These are phyloP conservation scores for Haplosporangium sp. DNA, from an alignment of 371 early-diverging fungal genomes.

Conservation along the genomic window DNA sequence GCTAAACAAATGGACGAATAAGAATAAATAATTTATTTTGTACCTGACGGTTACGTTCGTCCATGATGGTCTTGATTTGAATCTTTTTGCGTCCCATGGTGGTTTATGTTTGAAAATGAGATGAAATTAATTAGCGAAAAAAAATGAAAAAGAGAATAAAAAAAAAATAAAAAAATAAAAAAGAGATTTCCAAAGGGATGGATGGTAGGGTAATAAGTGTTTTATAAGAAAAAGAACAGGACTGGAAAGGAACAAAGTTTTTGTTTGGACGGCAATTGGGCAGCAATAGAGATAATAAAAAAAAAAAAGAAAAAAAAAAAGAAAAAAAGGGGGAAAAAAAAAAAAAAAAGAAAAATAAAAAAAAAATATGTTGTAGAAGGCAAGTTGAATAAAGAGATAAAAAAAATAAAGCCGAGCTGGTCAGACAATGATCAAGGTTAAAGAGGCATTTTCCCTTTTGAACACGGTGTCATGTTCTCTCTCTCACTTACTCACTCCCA, in stretches of 20 bases:
- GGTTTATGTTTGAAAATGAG: neutral
- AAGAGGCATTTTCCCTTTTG: neutral
- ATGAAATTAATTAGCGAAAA: neutral
- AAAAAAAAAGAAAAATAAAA: neutral
- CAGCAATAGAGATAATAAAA: neutral
- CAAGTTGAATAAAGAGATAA: neutral
- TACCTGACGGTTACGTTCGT: slow-evolving; percentile 95
- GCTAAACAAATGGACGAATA: too few relatives aligned
- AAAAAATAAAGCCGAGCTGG: neutral
- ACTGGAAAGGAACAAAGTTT: slow-evolving; percentile 1
- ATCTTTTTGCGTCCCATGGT: slow-evolving; percentile 97
- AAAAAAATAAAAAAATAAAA: neutral
- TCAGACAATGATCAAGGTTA: neutral
- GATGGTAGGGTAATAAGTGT: neutral
- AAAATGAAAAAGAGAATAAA: neutral
- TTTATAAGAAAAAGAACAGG: slow-evolving; percentile 6
- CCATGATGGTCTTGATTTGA: slow-evolving; percentile 93
- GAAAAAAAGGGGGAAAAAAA: neutral
- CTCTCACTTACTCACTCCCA: neutral
- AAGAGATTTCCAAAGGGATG: too few relatives aligned
- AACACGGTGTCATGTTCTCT: neutral
- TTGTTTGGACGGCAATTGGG: slow-evolving; percentile 4
- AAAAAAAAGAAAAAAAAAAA: neutral
- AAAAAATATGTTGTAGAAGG: neutral
- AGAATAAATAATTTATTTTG: neutral